Conservation (phyloP, 148 eudicot genomes). For the Chenopodium quinoa region DNA sequence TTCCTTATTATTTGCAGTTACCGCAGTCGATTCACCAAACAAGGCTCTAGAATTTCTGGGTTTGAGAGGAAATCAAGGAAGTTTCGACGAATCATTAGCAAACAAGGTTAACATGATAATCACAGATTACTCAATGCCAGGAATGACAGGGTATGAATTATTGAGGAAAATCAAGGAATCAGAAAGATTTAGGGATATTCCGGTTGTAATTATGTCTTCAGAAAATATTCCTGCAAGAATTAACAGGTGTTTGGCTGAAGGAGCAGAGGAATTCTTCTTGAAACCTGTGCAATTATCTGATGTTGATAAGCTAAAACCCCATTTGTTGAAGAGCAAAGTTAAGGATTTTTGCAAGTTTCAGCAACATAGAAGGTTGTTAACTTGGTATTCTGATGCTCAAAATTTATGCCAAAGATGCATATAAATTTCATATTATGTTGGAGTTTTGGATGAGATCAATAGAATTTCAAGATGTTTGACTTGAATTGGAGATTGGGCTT, state of each 20-base stretch:
- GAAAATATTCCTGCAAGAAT: conserved; percentile 71
- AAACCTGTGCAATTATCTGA: conserved; percentile 68
- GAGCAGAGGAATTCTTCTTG: conserved; percentile 67
- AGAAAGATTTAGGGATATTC: conserved; percentile 46
- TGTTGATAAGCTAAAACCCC: conserved; percentile 62
- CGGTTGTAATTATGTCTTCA: conserved; percentile 79
- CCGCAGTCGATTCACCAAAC: conserved; percentile 37
- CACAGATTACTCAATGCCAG: conserved; percentile 43
- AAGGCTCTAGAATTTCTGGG: conserved; percentile 35
- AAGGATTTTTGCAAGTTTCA: conserved; percentile 35
- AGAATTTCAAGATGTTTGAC: too few species aligned
- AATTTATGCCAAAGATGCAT: conserved; percentile 25
- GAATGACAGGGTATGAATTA: conserved; percentile 41
- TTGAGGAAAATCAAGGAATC: conserved; percentile 41
- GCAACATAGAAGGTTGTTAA: conserved; percentile 28
- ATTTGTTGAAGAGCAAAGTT: conserved; percentile 36
- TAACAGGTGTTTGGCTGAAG: conserved; percentile 60
- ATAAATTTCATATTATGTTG: not conserved
- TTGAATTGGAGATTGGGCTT: not conserved
- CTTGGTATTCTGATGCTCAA: conserved; percentile 25
- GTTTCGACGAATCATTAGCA: conserved; percentile 6
- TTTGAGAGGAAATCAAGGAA: conserved; percentile 12
- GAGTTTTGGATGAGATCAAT: not conserved
- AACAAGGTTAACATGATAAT: conserved; percentile 39
- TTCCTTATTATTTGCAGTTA: conserved; percentile 20